phyloP scores from a whole-genome alignment of 1,139 yeast genomes.

The Kodamaea derodonti region DNA sequence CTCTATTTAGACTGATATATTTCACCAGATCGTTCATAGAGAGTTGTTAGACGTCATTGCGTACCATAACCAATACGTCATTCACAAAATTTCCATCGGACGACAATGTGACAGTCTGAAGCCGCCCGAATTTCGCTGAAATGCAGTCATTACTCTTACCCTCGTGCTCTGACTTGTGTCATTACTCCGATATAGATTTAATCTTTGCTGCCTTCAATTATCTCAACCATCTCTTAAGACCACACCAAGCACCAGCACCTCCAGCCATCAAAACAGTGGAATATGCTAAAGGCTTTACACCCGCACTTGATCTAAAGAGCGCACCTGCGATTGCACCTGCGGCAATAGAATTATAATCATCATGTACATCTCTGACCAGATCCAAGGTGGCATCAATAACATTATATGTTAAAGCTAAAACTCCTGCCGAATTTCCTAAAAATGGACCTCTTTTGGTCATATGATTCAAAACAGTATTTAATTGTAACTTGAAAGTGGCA shows the following conservation, averaged over 20 bases:
- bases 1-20: too few relatives aligned
- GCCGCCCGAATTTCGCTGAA: too few relatives aligned
- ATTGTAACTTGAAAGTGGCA: constrained; percentile 71
- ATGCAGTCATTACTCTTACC: too few relatives aligned
- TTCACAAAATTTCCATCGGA: too few relatives aligned
- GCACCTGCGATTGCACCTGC: constrained; percentile 96
- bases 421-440: constrained; percentile 93
- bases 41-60: too few relatives aligned
- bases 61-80: too few relatives aligned
- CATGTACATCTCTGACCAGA: constrained; percentile 81
- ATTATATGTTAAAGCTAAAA: constrained; percentile 84
- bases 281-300: constrained; percentile 82
- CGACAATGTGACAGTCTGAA: too few relatives aligned
- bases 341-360: constrained; percentile 73
- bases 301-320: constrained; percentile 79
- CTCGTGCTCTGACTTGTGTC: too few relatives aligned
- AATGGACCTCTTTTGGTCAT: constrained; percentile 95
- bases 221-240: constrained; percentile 52
- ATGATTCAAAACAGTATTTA: constrained; percentile 87
- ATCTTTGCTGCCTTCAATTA: too few relatives aligned
- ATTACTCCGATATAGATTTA: too few relatives aligned
- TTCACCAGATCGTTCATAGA: too few relatives aligned
- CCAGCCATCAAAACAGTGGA: constrained; percentile 82
- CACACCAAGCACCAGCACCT: constrained; percentile 94
- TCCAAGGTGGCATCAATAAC: constrained; percentile 78